Evolutionary conservation across 768 basidiomycete genomes (phyloP), one percentile per base, ranked within the genome.

Genomic region (Lentinula boryana): DNA sequence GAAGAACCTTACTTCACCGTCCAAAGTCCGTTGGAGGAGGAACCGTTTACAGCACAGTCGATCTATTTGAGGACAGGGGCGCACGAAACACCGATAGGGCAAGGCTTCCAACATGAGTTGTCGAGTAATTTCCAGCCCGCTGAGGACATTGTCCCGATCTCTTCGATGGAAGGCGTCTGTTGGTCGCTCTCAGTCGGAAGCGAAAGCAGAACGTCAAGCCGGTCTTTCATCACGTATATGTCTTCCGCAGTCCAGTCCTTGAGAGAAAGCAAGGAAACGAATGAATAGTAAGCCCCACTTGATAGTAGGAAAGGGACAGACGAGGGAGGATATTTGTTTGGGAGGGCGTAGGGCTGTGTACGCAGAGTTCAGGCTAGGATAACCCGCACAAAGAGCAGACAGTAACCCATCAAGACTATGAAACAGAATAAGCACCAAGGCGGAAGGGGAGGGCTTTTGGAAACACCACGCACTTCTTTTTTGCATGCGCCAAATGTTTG

Each of bases 21-120:
- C 27, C 4, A 3, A 27, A 27, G 27, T 27, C 27, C 27, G 27
- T 2, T 27, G 27, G 4, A 27, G 27, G 27, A 27, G 27, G 27
- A 27, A 38, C 36, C 36, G 36, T 38, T 13, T 8, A 38, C 36
- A 38, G 13, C 36, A 3, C 27, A 3, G 4, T 12, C 5, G 3
- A 6, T 12, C 38, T 51, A 58, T 38, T 36, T 33, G 31, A 16
- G 9, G 13, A 32, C 51, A n/a, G 51, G 27, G 6, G 33, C 58
- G 52, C 53, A 31, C 44, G 75, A 81, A 54, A 88, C 76, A 8
- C 90, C 90, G 49, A 92, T 86, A 5, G 90, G 89, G 67, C 83
- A 86, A 2, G 85, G 78, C 63, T 74, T 78, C 90, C 90, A 91
- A 40, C 71, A 70, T 15, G 72, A 73, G 16, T 64, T 71, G 21